These are phyloP conservation scores for Ascochyta lentis DNA, from an alignment of 2,329 filamentous ascomycete species.

Conservation along the genomic window DNA sequence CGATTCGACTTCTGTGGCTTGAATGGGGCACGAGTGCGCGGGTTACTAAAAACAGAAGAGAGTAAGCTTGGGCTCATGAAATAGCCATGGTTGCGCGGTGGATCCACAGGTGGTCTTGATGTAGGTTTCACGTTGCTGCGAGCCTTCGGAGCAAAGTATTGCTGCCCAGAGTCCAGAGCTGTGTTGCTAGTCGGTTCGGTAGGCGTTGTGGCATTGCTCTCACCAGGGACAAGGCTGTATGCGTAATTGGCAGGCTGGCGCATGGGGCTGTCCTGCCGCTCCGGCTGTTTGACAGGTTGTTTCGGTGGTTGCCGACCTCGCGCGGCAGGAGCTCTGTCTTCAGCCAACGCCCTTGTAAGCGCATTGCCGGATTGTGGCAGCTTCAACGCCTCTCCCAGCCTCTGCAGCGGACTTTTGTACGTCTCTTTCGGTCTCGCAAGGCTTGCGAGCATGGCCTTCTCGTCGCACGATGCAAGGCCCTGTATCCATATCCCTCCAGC, in stretches of 20 bases:
- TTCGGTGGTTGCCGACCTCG: background rate
- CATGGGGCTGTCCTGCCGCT: conserved; percentile 18
- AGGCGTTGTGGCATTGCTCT: conserved; percentile 15
- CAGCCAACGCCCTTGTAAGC: conserved; percentile 11
- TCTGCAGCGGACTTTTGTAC: conserved; percentile 45
- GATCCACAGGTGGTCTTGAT: conserved; percentile 11
- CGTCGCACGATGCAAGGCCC: background rate
- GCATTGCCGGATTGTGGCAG: conserved; percentile 23
- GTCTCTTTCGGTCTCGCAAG: conserved; percentile 32
- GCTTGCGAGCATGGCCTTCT: conserved; percentile 21
- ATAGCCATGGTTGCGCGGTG: conserved; percentile 23
- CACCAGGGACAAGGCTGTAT: conserved; percentile 32
- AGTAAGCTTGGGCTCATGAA: conserved; percentile 42
- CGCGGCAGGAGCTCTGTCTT: background rate
- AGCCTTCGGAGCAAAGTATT: conserved; percentile 5
- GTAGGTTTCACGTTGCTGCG: conserved; percentile 16
- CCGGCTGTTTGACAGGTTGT: background rate
- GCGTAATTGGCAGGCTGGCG: conserved; percentile 47
- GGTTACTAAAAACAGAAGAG: conserved; percentile 67
- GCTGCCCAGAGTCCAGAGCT: conserved; percentile 22
- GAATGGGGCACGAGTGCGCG: conserved; percentile 88
- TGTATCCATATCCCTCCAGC: conserved; percentile 19
- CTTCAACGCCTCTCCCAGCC: conserved; percentile 37
- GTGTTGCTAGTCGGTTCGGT: conserved; percentile 5
- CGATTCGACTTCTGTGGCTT: conserved; percentile 84